Conservation (phyloP, 2,329 filamentous ascomycete species). For the Aspergillus carbonarius region DNA sequence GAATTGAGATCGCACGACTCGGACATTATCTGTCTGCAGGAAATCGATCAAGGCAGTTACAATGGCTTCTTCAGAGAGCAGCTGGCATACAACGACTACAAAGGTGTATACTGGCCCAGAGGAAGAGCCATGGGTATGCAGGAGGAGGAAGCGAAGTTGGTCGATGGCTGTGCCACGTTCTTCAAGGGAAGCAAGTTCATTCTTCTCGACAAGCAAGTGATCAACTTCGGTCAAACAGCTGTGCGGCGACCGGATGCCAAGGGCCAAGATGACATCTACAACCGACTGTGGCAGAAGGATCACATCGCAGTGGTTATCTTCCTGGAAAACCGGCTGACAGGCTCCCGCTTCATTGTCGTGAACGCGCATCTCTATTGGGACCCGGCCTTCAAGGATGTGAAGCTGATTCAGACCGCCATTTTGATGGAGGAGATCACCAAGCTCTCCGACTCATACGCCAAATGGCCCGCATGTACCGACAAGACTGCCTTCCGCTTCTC, state of each 20-base stretch:
- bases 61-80: constrained; percentile 88
- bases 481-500: constrained; percentile 59
- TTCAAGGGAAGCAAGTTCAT: constrained; percentile 96
- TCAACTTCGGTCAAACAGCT: constrained; percentile 87
- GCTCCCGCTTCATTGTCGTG: constrained; percentile 86
- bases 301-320: constrained; percentile 92
- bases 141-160: constrained; percentile 81
- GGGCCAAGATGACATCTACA: constrained; percentile 95
- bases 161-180: constrained; percentile 96
- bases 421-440: constrained; percentile 89
- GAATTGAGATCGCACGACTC: constrained; percentile 77
- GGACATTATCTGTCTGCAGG: constrained; percentile 90
- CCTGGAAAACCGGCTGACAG: constrained; percentile 86
- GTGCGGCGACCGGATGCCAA: constrained; percentile 97
- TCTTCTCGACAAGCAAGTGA: constrained; percentile 86
- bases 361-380: constrained; percentile 98
- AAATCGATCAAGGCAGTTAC: constrained; percentile 89
- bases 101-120: constrained; percentile 90
- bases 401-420: constrained; percentile 93
- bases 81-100: constrained; percentile 84
- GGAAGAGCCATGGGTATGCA: constrained; percentile 87
- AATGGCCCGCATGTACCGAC: constrained; percentile 76
- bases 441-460: constrained; percentile 79
- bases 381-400: constrained; percentile 85
- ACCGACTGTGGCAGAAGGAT: constrained; percentile 96